A percentile compares a stretch with the other conserved stretches of the same genome.
These are phyloP conservation scores for Cytospora piceicola DNA, from an alignment of 2,329 filamentous ascomycete genomes.

Conservation along the genomic window DNA sequence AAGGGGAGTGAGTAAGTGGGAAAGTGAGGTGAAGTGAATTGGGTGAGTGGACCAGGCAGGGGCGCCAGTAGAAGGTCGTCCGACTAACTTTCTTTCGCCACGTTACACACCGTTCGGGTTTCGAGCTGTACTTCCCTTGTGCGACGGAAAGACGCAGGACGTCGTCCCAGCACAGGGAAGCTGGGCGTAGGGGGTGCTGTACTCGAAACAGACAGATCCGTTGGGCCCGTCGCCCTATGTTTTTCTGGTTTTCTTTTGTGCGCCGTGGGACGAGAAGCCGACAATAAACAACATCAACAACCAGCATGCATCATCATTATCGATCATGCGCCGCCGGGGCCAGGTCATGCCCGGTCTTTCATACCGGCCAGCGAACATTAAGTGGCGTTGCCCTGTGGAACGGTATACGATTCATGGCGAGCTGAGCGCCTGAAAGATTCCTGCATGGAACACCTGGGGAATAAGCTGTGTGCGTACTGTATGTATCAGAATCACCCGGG, in stretches of 20 bases:
- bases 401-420: background rate
- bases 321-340: background rate
- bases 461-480: slow-evolving; percentile 17
- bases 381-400: background rate
- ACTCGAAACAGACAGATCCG: slow-evolving; percentile 27
- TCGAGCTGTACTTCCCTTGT: slow-evolving; percentile 22
- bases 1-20: too few relatives aligned
- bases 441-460: slow-evolving; percentile 2
- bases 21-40: too few relatives aligned
- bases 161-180: slow-evolving; percentile 11
- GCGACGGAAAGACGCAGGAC: slow-evolving; percentile 19
- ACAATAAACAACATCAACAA: background rate
- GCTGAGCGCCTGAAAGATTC: background rate
- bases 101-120: slow-evolving; percentile 28
- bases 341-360: background rate
- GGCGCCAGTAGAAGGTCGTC: background rate
- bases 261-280: slow-evolving; percentile 14
- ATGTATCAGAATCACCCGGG: slow-evolving; percentile 19
- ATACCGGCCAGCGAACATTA: background rate
- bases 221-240: slow-evolving; percentile 16
- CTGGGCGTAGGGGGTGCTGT: slow-evolving; percentile 22
- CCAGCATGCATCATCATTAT: background rate
- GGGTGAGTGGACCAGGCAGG: too few relatives aligned
- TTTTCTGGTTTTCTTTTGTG: background rate
- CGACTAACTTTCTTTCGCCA: slow-evolving; percentile 2